These are phyloP conservation scores for Colletotrichum viniferum DNA, from an alignment of 2,329 filamentous ascomycete species.

Conservation along the genomic window DNA sequence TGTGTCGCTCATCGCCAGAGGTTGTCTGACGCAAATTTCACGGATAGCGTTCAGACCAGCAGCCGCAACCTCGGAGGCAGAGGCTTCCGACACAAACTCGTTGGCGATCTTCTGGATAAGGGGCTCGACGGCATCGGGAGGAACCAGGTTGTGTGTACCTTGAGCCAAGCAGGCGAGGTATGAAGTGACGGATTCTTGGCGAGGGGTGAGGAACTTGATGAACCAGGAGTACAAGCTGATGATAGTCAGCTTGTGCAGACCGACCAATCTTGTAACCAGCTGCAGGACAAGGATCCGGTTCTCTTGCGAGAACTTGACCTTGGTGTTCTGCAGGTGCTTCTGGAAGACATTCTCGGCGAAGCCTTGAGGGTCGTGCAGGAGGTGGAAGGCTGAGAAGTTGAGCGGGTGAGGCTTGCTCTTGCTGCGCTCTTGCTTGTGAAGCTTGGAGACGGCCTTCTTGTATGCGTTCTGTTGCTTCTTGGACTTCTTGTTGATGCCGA, in stretches of 20 bases:
- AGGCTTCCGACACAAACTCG: slow-evolving; percentile 95
- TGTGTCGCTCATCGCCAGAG: slow-evolving; percentile 94
- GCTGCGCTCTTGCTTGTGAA: slow-evolving; percentile 84
- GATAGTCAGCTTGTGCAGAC: slow-evolving; percentile 89
- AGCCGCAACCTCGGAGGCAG: slow-evolving; percentile 87
- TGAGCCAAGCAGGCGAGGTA: slow-evolving; percentile 93
- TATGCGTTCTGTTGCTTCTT: slow-evolving; percentile 84
- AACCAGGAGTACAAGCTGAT: slow-evolving; percentile 96
- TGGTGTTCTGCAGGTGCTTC: slow-evolving; percentile 88
- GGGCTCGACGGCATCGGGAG: slow-evolving; percentile 90
- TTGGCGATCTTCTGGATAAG: slow-evolving; percentile 95
- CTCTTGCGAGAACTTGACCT: slow-evolving; percentile 84
- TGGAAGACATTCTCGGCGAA: slow-evolving; percentile 90
- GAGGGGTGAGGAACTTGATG: slow-evolving; percentile 86
- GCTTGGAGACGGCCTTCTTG: slow-evolving; percentile 79
- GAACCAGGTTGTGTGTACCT: slow-evolving; percentile 87
- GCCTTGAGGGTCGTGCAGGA: slow-evolving; percentile 91
- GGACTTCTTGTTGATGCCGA: slow-evolving; percentile 94
- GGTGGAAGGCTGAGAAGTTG: slow-evolving; percentile 94
- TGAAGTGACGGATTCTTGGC: slow-evolving; percentile 88
- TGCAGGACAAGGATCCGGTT: slow-evolving; percentile 90
- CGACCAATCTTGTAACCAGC: slow-evolving; percentile 87
- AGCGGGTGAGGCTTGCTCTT: slow-evolving; percentile 86
- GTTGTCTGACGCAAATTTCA: slow-evolving; percentile 91
- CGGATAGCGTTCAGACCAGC: slow-evolving; percentile 94